Percentiles rank a stretch among this genome's conserved stretches.
phyloP scores from a whole-genome alignment of 139 green algal species.

The Chlorella ohadii region DNA sequence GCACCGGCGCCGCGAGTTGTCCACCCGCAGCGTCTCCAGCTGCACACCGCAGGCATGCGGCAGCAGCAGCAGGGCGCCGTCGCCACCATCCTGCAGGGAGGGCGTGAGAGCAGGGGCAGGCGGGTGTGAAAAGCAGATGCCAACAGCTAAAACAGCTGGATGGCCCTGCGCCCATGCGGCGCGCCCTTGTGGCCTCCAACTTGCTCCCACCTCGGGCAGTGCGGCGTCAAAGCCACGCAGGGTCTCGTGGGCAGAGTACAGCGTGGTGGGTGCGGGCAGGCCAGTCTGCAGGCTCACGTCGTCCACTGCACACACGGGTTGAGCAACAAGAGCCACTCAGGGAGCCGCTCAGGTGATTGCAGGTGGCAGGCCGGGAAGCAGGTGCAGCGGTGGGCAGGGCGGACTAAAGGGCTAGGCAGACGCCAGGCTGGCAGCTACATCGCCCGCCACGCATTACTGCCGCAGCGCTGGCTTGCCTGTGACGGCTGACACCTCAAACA shows the following conservation, averaged over 20 bases:
- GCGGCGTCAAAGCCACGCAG: background rate
- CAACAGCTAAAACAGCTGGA: too few relatives aligned
- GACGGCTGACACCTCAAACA: constrained; percentile 54
- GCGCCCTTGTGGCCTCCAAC: too few relatives aligned
- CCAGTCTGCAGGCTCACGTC: constrained; percentile 46
- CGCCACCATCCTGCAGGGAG: background rate
- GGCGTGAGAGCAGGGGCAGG: background rate
- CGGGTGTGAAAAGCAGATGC: too few relatives aligned
- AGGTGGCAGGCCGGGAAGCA: too few relatives aligned
- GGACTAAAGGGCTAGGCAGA: too few relatives aligned
- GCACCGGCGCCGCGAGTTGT: constrained; percentile 16
- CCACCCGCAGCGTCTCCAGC: constrained; percentile 19
- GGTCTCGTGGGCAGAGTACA: constrained; percentile 34
- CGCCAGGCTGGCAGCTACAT: too few relatives aligned
- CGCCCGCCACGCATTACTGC: background rate
- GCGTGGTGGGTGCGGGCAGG: constrained; percentile 11
- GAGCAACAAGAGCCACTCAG: too few relatives aligned
- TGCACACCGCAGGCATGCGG: constrained; percentile 37
- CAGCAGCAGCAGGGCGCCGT: constrained; percentile 36
- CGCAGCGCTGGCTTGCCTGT: too few relatives aligned
- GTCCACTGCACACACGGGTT: constrained; percentile 33
- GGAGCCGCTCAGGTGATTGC: too few relatives aligned
- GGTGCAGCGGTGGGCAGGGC: too few relatives aligned
- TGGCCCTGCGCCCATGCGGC: too few relatives aligned
- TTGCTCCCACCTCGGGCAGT: background rate